Base-by-base conservation (phyloP, 441 rosid species). In the Hura crepitans region DNA sequence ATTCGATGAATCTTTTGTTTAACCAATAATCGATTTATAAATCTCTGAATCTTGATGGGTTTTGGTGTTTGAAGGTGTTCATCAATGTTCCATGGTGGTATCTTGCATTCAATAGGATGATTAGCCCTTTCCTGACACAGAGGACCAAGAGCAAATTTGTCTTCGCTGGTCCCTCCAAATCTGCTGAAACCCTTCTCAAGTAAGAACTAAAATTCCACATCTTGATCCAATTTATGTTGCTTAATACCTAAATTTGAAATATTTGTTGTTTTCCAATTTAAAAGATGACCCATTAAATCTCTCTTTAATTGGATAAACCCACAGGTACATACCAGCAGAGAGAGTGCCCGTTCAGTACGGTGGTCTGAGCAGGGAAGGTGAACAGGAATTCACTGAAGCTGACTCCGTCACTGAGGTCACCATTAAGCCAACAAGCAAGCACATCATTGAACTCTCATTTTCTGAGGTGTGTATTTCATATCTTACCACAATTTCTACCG, bases 71-170 rank as follows among this genome's bases (percentile, higher is more conserved):
- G 51, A 65, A 93, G 98, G 90, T 89, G 20, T 91, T 91, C 68
- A 83, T 91, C 83, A 91, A 91, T 74, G 95, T 89, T 75, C 97
- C 96, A 6, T 91, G 93, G 93, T 89, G 96, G 97, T 91, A 91
- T 75, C 82, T 89, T 39, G 85, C 86, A 54, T 84, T 87, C 80
- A 80, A 81, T 74, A 87, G 72, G 62, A 85, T 89, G 87, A 89
- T 91, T 65, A 88, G 92, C 70, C 95, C 97, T 42, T 91, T 91
- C 82, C 77, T 91, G 81, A 91, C 97, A 1, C 89, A 87, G 51
- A 75, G 97, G 75, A 86, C 97, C 57, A 89, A 91, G 78, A 87
- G 91, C 87, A 89, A 89, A 77, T 86, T 87, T 81, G 91, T 86
- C 17, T 81, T 85, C 68, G 86, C 90, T 30, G 78, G 89, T 47